Evolutionary conservation across 1,284 basidiomycete genomes (phyloP).

Genomic region (Heliocybe sulcata): DNA sequence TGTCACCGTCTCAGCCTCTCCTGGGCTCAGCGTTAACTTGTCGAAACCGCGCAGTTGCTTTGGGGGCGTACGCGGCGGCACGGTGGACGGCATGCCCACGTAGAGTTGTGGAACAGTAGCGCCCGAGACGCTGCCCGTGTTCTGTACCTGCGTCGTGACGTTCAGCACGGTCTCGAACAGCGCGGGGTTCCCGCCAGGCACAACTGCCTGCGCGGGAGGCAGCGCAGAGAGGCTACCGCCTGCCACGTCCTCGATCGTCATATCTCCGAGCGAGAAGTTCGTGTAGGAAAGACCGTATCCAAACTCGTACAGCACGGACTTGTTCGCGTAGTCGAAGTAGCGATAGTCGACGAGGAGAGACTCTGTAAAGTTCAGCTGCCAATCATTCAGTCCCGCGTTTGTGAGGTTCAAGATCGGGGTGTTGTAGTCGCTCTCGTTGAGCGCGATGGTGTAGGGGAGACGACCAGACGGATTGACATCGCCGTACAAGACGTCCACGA

Average conservation of each 20-base stretch:
- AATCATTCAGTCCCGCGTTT: too few species aligned
- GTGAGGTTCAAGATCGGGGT: too few species aligned
- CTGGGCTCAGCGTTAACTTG: conserved; percentile 32
- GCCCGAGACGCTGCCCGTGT: conserved; percentile 28
- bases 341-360: conserved; percentile 55
- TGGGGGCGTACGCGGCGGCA: conserved; percentile 35
- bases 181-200: too few species aligned
- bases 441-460: conserved; percentile 52
- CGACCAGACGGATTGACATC: conserved; percentile 45
- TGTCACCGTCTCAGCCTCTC: conserved; percentile 31
- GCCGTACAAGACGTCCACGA: conserved; percentile 45
- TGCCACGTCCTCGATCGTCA: conserved; percentile 34
- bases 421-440: conserved; percentile 38
- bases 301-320: conserved; percentile 58
- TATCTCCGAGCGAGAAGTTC: conserved; percentile 43
- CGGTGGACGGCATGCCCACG: conserved; percentile 32
- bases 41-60: conserved; percentile 40
- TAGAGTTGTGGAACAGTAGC: conserved; percentile 34
- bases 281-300: conserved; percentile 69
- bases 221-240: too few species aligned
- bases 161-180: too few species aligned
- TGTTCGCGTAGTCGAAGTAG: conserved; percentile 48
- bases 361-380: conserved; percentile 4
- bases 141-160: too few species aligned
- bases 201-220: too few species aligned